Evolutionary conservation across 352 stramenopile genomes (phyloP).

Genomic region (Pythium monospermum): DNA sequence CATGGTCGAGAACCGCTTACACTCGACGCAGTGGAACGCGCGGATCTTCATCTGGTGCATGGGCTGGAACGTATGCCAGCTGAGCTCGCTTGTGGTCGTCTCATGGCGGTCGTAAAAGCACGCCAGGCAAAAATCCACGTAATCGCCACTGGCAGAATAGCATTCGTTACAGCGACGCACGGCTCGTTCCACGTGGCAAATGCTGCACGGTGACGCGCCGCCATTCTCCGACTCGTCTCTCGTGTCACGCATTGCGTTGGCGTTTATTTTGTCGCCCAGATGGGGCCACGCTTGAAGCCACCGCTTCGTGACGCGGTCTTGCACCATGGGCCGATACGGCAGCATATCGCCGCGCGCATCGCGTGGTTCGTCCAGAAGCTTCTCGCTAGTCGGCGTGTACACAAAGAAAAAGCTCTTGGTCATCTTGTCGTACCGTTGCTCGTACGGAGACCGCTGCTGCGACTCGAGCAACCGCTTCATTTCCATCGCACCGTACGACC

Average conservation of each 20-base stretch:
- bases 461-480: constrained; percentile 34
- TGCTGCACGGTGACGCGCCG: constrained; percentile 29
- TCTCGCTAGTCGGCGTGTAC: constrained; percentile 62
- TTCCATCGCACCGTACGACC: constrained; percentile 32
- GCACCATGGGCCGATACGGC: constrained; percentile 61
- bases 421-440: constrained; percentile 53
- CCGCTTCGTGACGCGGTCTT: constrained; percentile 62
- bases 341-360: constrained; percentile 46
- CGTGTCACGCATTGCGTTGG: neutral
- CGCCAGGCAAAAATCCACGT: constrained; percentile 64
- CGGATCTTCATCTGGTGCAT: constrained; percentile 31
- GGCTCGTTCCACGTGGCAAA: constrained; percentile 54
- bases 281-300: constrained; percentile 72
- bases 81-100: constrained; percentile 17
- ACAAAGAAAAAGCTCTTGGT: constrained; percentile 59
- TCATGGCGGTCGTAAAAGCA: constrained; percentile 66
- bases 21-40: constrained; percentile 73
- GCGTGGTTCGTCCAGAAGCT: constrained; percentile 49
- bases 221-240: constrained; percentile 6
- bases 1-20: constrained; percentile 44
- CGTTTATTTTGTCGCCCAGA: constrained; percentile 20
- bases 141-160: constrained; percentile 50
- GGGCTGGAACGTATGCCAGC: constrained; percentile 60
- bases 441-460: constrained; percentile 65
- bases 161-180: constrained; percentile 69